Conservation (phyloP, 2,329 filamentous ascomycete species). For the Ceratocystis papillata region DNA sequence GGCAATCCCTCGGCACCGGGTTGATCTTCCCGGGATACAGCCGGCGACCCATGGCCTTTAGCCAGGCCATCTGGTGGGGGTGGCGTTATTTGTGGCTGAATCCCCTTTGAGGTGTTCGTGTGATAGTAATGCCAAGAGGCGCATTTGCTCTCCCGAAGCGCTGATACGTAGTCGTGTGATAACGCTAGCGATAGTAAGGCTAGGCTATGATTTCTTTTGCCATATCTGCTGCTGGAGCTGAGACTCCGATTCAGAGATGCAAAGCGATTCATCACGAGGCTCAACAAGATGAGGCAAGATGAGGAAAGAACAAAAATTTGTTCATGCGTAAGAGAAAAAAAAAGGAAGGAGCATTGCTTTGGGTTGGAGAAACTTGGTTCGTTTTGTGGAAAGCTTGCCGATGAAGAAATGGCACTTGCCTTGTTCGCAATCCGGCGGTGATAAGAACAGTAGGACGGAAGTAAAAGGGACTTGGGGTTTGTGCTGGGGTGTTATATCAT, state of each 20-base stretch:
- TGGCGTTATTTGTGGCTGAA: not conserved
- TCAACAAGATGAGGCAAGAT: not conserved
- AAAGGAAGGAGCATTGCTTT: not conserved
- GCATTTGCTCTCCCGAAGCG: not conserved
- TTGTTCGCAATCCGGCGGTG: slow-evolving; percentile 15
- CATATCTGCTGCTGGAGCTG: not conserved
- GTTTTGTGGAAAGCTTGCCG: not conserved
- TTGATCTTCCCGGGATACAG: not conserved
- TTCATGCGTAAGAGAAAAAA: not conserved
- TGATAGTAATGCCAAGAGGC: not conserved
- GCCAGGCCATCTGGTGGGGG: not conserved
- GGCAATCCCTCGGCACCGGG: not conserved
- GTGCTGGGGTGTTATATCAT: not conserved
- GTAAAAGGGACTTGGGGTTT: slow-evolving; percentile 11
- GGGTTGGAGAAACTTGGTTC: not conserved
- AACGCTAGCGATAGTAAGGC: not conserved
- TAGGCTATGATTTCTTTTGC: not conserved
- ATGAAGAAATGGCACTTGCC: not conserved
- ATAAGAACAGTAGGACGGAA: slow-evolving; percentile 11
- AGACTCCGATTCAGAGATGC: not conserved
- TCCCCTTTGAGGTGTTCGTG: not conserved
- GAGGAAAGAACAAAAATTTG: not conserved
- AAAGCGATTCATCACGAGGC: slow-evolving; percentile 8
- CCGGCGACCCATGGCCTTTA: not conserved
- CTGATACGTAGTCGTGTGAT: not conserved